Percentiles rank a stretch among this genome's conserved stretches.
phyloP scores from a whole-genome alignment of 768 basidiomycete genomes.

The Leccinum subtestaceum region DNA sequence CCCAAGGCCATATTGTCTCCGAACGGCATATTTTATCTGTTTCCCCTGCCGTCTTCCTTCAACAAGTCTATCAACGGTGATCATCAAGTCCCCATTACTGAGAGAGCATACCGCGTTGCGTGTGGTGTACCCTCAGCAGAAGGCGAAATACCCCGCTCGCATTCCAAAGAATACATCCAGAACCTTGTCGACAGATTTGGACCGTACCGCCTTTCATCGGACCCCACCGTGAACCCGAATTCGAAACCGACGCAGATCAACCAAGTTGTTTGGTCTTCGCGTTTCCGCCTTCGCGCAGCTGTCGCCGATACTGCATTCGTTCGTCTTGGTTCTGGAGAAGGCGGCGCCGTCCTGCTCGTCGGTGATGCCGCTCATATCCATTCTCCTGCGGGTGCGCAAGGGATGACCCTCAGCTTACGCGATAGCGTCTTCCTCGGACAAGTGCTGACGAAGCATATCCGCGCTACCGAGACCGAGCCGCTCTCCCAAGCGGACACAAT shows the following conservation, averaged over 20 bases:
- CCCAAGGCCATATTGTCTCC: conserved; percentile 25
- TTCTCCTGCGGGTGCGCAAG: too few relatives aligned
- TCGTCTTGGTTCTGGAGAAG: conserved; percentile 24
- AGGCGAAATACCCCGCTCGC: conserved; percentile 31
- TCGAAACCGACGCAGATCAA: too few relatives aligned
- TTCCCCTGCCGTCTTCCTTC: conserved; percentile 1
- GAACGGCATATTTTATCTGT: conserved; percentile 34
- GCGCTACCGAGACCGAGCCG: conserved; percentile 6
- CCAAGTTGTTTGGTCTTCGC: too few relatives aligned
- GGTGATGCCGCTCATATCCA: conserved; percentile 17
- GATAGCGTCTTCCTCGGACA: conserved; percentile 38
- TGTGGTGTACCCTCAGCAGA: conserved; percentile 36
- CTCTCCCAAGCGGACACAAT: conserved; percentile 28
- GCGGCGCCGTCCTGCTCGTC: conserved; percentile 29
- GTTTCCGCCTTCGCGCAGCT: conserved; percentile 42
- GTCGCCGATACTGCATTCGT: conserved; percentile 40
- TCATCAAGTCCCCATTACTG: conserved; percentile 4
- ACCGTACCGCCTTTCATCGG: too few relatives aligned
- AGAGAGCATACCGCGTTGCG: conserved; percentile 38
- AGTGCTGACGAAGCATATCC: conserved; percentile 36
- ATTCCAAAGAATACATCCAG: too few relatives aligned
- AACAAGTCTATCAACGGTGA: neutral
- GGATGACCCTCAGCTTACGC: too few relatives aligned
- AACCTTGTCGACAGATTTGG: too few relatives aligned
- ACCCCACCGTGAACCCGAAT: too few relatives aligned